A percentile compares a stretch with the other conserved stretches of the same genome.
Evolutionary conservation across 805 yeast species (phyloP).

Genomic region (Komagataella pastoris): DNA sequence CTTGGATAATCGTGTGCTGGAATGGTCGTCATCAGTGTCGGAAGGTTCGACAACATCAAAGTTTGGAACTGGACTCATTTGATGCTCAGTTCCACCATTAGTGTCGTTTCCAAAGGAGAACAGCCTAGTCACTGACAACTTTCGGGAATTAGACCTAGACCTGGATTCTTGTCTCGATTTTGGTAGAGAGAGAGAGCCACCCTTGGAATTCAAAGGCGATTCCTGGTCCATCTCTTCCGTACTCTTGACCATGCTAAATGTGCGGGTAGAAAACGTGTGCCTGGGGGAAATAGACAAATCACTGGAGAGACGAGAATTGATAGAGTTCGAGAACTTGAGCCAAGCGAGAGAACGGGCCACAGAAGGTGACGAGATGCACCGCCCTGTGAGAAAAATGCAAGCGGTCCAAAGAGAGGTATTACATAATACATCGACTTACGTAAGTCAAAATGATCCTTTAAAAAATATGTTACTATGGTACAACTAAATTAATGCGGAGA

Average conservation of each 20-base stretch:
- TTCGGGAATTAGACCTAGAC: slow-evolving; percentile 25
- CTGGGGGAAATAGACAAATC: neutral
- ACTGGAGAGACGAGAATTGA: neutral
- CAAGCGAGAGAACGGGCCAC: neutral
- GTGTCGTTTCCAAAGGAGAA: slow-evolving; percentile 21
- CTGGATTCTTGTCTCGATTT: slow-evolving; percentile 14
- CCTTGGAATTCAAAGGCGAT: neutral
- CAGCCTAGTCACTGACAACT: slow-evolving; percentile 20
- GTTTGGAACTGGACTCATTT: neutral
- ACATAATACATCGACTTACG: neutral
- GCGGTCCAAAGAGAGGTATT: neutral
- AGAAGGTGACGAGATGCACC: neutral
- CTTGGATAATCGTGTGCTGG: slow-evolving; percentile 10
- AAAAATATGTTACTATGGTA: neutral
- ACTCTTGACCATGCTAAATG: neutral
- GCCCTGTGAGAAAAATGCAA: neutral
- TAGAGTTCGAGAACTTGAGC: neutral
- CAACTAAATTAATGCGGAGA: neutral
- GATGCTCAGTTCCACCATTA: slow-evolving; percentile 1
- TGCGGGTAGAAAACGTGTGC: neutral
- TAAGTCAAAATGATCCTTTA: too few species aligned
- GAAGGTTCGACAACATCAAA: slow-evolving; percentile 1
- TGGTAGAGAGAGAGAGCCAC: neutral
- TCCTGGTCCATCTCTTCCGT: neutral
- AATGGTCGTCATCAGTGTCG: slow-evolving; percentile 1